A percentile compares a stretch with the other conserved stretches of the same genome.
phyloP scores from a whole-genome alignment of 805 yeast genomes.

The Saccharomycopsis sp. region DNA sequence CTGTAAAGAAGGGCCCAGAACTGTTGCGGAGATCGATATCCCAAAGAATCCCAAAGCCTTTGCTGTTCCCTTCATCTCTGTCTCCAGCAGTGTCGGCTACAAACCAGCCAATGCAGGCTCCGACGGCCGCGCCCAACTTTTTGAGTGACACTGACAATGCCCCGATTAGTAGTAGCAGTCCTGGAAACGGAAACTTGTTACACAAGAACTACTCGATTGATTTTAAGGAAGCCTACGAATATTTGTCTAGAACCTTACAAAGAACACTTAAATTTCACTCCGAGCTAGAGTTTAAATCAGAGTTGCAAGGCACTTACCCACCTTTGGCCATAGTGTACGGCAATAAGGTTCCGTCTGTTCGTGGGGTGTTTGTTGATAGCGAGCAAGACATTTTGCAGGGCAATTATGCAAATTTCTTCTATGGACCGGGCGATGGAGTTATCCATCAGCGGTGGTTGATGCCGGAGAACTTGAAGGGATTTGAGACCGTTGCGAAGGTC shows the following conservation, averaged over 20 bases:
- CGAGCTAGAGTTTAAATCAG: slow-evolving; percentile 47
- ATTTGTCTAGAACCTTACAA: slow-evolving; percentile 53
- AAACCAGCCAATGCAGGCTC: background rate
- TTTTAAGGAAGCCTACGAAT: slow-evolving; percentile 58
- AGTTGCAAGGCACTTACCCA: slow-evolving; percentile 49
- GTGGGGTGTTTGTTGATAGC: slow-evolving; percentile 66
- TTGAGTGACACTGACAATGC: slow-evolving; percentile 3
- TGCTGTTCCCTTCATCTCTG: background rate
- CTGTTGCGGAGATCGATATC: background rate
- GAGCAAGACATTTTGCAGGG: slow-evolving; percentile 61
- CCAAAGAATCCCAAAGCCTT: background rate
- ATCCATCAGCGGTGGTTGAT: slow-evolving; percentile 75
- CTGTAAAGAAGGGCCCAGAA: background rate
- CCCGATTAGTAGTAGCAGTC: background rate
- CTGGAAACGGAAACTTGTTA: background rate
- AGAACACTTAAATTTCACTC: slow-evolving; percentile 52
- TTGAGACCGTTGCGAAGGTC: slow-evolving; percentile 56
- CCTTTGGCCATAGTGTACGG: slow-evolving; percentile 83
- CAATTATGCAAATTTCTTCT: slow-evolving; percentile 65
- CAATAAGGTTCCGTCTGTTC: slow-evolving; percentile 73
- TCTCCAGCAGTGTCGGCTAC: background rate
- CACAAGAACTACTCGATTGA: background rate
- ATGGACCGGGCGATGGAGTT: slow-evolving; percentile 93
- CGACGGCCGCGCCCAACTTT: background rate
- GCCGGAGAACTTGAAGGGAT: slow-evolving; percentile 67